Evolutionary conservation across 352 stramenopile genomes (phyloP).

Genomic region (Phytophthora hybrid): DNA sequence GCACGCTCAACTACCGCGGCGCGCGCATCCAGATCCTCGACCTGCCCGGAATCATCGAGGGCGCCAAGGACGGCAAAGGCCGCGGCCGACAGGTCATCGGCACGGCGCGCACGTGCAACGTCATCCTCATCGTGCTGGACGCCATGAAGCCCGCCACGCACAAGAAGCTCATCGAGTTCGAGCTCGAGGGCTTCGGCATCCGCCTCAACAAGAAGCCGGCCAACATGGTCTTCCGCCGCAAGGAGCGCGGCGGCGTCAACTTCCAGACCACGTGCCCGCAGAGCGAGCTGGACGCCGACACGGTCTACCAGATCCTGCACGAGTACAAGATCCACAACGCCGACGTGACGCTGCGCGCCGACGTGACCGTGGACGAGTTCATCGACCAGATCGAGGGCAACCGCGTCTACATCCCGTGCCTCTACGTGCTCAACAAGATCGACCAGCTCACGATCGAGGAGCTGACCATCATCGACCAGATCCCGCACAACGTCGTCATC

Average conservation of each 20-base stretch:
- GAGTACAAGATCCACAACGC: conserved; percentile 99
- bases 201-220: conserved; percentile 98
- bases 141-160: conserved; percentile 97
- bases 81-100: conserved; percentile 97
- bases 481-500: conserved; percentile 99
- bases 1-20: conserved; percentile 97
- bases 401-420: conserved; percentile 97
- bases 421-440: conserved; percentile 99
- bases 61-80: conserved; percentile 97
- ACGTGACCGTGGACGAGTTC: conserved; percentile 98
- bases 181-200: conserved; percentile 99
- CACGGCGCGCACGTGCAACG: conserved; percentile 97
- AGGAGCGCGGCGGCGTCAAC: conserved; percentile 97
- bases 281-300: conserved; percentile 95
- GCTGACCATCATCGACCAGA: conserved; percentile 98
- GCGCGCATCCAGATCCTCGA: conserved; percentile 91
- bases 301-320: conserved; percentile 94
- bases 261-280: conserved; percentile 95
- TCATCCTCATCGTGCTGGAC: conserved; percentile 99
- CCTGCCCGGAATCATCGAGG: conserved; percentile 98
- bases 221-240: conserved; percentile 97
- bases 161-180: conserved; percentile 99
- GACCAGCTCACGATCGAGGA: conserved; percentile 99
- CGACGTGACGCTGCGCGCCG: conserved; percentile 96
- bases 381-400: conserved; percentile 99